These are phyloP conservation scores for Verticillium zaregamsianum DNA, from an alignment of 2,329 filamentous ascomycete genomes.

Conservation along the genomic window DNA sequence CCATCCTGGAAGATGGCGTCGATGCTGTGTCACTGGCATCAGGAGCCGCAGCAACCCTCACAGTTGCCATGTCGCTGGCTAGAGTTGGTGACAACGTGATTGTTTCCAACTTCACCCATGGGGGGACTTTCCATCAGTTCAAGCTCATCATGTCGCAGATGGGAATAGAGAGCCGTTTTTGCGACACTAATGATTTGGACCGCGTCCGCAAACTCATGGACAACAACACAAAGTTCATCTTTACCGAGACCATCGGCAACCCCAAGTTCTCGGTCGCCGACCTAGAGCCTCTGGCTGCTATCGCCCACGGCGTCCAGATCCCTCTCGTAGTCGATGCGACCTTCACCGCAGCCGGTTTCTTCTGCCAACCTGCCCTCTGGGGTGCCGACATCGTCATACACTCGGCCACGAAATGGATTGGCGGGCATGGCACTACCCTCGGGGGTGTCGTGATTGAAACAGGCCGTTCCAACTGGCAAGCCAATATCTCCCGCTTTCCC, in stretches of 20 bases:
- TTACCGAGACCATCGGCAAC: conserved; percentile 90
- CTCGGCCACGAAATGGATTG: conserved; percentile 96
- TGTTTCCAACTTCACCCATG: conserved; percentile 85
- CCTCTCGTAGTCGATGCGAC: conserved; percentile 80
- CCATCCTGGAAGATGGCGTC: conserved; percentile 89
- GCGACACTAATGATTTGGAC: conserved; percentile 72
- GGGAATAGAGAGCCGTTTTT: conserved; percentile 84
- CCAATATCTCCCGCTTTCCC: conserved; percentile 78
- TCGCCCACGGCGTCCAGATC: conserved; percentile 66
- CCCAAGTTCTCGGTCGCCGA: conserved; percentile 91
- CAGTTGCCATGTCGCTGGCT: conserved; percentile 77
- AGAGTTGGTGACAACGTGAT: conserved; percentile 90
- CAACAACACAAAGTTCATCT: conserved; percentile 88
- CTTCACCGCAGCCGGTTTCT: conserved; percentile 90
- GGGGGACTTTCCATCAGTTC: conserved; percentile 95
- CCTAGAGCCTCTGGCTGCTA: conserved; percentile 78
- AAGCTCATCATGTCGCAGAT: conserved; percentile 84
- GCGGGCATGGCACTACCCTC: conserved; percentile 89
- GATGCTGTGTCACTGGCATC: conserved; percentile 82
- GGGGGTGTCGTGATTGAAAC: conserved; percentile 82
- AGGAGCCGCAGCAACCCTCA: conserved; percentile 89
- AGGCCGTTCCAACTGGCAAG: conserved; percentile 92
- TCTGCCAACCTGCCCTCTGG: conserved; percentile 79
- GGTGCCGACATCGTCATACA: conserved; percentile 93
- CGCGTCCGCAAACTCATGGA: conserved; percentile 82